phyloP scores from a whole-genome alignment of 2,329 filamentous ascomycete genomes.

The Leptosphaerulina australis region DNA sequence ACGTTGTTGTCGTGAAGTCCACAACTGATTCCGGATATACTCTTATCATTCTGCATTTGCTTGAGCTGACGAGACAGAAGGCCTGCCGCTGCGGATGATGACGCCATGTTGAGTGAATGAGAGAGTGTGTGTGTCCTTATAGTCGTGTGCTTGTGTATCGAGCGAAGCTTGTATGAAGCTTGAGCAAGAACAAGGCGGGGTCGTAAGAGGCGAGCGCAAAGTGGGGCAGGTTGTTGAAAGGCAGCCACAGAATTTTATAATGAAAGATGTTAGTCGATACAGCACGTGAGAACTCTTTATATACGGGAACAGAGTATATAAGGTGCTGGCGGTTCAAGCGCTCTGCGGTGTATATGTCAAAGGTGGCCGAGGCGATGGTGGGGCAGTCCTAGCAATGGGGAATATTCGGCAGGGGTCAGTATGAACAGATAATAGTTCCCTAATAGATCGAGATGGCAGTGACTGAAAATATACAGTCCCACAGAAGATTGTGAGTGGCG shows the following conservation, averaged over 20 bases:
- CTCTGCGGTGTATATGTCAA: slow-evolving; percentile 23
- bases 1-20: slow-evolving; percentile 85
- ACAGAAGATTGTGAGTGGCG: slow-evolving; percentile 14
- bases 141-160: slow-evolving; percentile 17
- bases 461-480: slow-evolving; percentile 26
- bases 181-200: slow-evolving; percentile 7
- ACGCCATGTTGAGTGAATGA: slow-evolving; percentile 47
- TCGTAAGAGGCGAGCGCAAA: slow-evolving; percentile 5
- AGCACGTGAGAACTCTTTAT: slow-evolving; percentile 8
- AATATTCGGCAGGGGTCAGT: slow-evolving; percentile 11
- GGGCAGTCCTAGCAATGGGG: slow-evolving; percentile 22
- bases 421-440: not conserved
- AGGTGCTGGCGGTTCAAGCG: slow-evolving; percentile 20
- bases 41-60: slow-evolving; percentile 89
- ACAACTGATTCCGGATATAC: slow-evolving; percentile 92
- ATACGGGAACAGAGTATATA: not conserved
- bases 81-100: slow-evolving; percentile 64
- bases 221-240: slow-evolving; percentile 4
- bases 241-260: not conserved
- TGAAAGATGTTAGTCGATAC: not conserved
- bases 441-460: slow-evolving; percentile 6
- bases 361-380: slow-evolving; percentile 21
- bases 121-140: slow-evolving; percentile 8
- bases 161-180: slow-evolving; percentile 12
- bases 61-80: slow-evolving; percentile 87